phyloP scores from a whole-genome alignment of 331 rosid species.

The Cydonia oblonga region DNA sequence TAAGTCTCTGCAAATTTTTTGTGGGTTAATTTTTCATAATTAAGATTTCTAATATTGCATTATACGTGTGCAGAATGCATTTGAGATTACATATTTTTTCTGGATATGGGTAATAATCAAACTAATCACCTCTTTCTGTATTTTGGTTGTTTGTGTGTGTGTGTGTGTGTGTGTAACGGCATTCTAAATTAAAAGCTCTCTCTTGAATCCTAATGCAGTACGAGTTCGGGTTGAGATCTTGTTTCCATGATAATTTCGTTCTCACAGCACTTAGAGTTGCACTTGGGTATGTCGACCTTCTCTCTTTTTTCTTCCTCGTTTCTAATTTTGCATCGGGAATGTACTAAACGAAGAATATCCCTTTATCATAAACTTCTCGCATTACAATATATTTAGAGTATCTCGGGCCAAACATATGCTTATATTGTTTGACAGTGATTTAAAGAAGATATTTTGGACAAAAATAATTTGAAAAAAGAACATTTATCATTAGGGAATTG shows the following conservation, averaged over 20 bases:
- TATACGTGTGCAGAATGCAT: conserved; percentile 61
- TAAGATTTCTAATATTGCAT: conserved; percentile 11
- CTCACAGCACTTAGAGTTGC: conserved; percentile 47
- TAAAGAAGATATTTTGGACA: neutral
- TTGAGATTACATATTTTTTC: conserved; percentile 84
- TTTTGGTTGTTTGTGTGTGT: neutral
- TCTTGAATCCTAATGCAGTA: conserved; percentile 49
- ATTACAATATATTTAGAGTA: neutral
- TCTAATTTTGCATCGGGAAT: neutral
- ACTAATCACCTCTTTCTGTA: neutral
- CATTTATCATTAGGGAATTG: too few relatives aligned
- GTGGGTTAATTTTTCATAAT: neutral
- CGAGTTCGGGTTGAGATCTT: conserved; percentile 78
- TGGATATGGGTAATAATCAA: conserved; percentile 73
- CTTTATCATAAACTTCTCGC: neutral
- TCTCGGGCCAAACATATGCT: neutral
- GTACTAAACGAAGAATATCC: neutral
- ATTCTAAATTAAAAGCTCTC: conserved; percentile 1
- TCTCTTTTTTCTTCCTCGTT: neutral
- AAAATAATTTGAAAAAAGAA: neutral
- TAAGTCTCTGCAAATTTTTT: neutral
- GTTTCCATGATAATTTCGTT: conserved; percentile 59
- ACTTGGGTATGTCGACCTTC: conserved; percentile 52
- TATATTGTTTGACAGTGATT: neutral
- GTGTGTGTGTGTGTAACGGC: neutral